These are phyloP conservation scores for Bidens hawaiensis DNA, from an alignment of 140 eudicot genomes.

Conservation along the genomic window DNA sequence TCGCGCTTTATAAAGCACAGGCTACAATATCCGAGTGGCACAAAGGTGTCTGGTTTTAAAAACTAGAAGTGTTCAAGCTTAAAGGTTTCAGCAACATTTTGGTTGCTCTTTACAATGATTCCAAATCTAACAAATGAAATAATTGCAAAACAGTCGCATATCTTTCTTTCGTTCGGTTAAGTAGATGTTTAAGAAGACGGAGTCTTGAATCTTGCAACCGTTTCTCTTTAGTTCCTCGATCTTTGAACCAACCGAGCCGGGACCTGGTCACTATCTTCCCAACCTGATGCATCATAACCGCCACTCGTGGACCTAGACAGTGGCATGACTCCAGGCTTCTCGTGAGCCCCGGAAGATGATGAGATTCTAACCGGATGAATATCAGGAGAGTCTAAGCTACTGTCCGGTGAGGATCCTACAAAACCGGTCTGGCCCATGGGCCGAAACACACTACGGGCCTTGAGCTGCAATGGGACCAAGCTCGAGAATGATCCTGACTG, in stretches of 20 bases:
- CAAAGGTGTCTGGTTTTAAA: not conserved
- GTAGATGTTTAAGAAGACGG: conserved; percentile 41
- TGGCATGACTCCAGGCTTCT: conserved; percentile 36
- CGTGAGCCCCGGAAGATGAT: conserved; percentile 20
- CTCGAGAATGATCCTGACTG: conserved; percentile 42
- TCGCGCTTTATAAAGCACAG: not conserved
- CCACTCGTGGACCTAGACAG: conserved; percentile 84
- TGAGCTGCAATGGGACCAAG: conserved; percentile 73
- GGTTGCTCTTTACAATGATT: no score
- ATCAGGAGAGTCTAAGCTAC: conserved; percentile 90
- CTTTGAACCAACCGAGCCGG: conserved; percentile 61
- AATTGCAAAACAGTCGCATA: conserved; percentile 26
- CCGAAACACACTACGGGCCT: conserved; percentile 63
- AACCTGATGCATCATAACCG: conserved; percentile 93
- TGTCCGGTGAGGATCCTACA: conserved; percentile 80
- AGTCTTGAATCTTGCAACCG: conserved; percentile 37
- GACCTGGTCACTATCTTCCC: conserved; percentile 96
- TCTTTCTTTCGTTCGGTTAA: conserved; percentile 40
- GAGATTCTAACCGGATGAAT: conserved; percentile 73
- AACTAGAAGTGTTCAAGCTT: not conserved
- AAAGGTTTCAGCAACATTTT: not conserved
- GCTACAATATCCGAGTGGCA: not conserved
- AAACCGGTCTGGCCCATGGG: conserved; percentile 41
- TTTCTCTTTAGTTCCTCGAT: conserved; percentile 61
- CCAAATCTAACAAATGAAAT: conserved; percentile 37